Percentiles rank a stretch among this genome's conserved stretches.
phyloP scores from a whole-genome alignment of 23 red algal genomes.

The Gracilariopsis chorda region DNA sequence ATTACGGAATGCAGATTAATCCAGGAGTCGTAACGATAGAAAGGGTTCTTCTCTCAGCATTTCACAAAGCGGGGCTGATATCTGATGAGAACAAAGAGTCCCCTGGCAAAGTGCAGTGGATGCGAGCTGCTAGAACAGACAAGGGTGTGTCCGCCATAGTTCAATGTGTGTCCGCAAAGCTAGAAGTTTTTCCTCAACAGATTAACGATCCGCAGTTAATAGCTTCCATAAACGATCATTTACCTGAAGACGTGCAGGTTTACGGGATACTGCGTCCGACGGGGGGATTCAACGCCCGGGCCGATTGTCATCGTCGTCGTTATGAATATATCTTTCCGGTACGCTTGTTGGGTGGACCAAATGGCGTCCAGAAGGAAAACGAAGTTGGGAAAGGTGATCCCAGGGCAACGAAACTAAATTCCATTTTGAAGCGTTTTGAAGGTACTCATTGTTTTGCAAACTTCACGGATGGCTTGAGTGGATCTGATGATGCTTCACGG shows the following conservation, averaged over 20 bases:
- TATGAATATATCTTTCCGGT: conserved; percentile 85
- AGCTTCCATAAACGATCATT: conserved; percentile 62
- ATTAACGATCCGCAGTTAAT: background rate
- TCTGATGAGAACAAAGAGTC: conserved; percentile 38
- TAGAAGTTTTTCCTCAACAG: conserved; percentile 7
- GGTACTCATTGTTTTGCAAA: conserved; percentile 78
- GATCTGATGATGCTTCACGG: conserved; percentile 19
- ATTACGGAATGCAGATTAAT: conserved; percentile 67
- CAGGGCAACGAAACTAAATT: conserved; percentile 24
- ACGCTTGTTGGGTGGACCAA: conserved; percentile 36
- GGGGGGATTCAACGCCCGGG: conserved; percentile 68
- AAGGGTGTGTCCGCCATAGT: conserved; percentile 84
- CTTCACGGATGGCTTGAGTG: conserved; percentile 44
- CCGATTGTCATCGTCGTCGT: conserved; percentile 59
- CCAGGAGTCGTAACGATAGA: conserved; percentile 68
- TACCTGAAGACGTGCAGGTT: conserved; percentile 75
- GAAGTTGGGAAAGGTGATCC: conserved; percentile 26
- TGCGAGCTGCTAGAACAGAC: conserved; percentile 88
- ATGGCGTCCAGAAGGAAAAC: background rate
- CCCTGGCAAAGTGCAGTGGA: conserved; percentile 77
- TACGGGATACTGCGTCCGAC: conserved; percentile 57
- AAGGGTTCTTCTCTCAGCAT: conserved; percentile 53
- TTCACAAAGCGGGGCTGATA: conserved; percentile 55
- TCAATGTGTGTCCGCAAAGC: conserved; percentile 79
- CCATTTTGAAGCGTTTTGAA: conserved; percentile 48